A percentile compares a stretch with the other conserved stretches of the same genome.
phyloP scores from a whole-genome alignment of 192 early-diverging fungal genomes.

The Podila verticillata region DNA sequence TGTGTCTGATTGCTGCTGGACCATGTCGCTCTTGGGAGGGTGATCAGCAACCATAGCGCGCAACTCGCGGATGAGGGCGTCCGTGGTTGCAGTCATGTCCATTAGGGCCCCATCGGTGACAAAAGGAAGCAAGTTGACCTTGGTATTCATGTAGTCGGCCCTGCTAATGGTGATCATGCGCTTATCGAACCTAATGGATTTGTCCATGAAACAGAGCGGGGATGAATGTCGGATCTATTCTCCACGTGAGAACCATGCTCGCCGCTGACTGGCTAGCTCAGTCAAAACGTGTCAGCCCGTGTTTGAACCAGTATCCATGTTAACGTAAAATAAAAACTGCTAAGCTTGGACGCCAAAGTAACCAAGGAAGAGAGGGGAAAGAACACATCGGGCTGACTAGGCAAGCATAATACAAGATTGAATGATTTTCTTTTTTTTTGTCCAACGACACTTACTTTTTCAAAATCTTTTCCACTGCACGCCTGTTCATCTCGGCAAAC shows the following conservation, averaged over 20 bases:
- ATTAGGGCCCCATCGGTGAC: slow-evolving; percentile 42
- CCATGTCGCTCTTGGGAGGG: slow-evolving; percentile 14
- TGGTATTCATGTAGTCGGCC: slow-evolving; percentile 57
- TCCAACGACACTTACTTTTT: slow-evolving; percentile 59
- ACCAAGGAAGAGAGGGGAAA: too few relatives aligned
- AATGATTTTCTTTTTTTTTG: too few relatives aligned
- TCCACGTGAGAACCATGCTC: too few relatives aligned
- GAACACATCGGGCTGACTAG: neutral
- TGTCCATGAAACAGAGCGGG: neutral
- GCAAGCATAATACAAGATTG: neutral
- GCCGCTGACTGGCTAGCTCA: too few relatives aligned
- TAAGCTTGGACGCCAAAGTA: too few relatives aligned
- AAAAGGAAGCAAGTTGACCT: slow-evolving; percentile 57
- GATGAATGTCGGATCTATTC: too few relatives aligned
- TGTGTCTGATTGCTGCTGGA: slow-evolving; percentile 10
- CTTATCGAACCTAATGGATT: slow-evolving; percentile 59
- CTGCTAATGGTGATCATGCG: slow-evolving; percentile 47
- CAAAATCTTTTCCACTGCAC: slow-evolving; percentile 63
- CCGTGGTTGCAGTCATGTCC: slow-evolving; percentile 34
- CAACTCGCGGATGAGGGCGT: slow-evolving; percentile 40
- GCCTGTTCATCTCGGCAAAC: slow-evolving; percentile 63
- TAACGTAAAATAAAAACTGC: too few relatives aligned
- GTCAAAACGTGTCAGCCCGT: too few relatives aligned
- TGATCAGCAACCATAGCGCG: slow-evolving; percentile 27
- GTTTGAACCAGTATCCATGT: too few relatives aligned